phyloP scores from a whole-genome alignment of 352 stramenopile species.

The Phytophthora multivora region DNA sequence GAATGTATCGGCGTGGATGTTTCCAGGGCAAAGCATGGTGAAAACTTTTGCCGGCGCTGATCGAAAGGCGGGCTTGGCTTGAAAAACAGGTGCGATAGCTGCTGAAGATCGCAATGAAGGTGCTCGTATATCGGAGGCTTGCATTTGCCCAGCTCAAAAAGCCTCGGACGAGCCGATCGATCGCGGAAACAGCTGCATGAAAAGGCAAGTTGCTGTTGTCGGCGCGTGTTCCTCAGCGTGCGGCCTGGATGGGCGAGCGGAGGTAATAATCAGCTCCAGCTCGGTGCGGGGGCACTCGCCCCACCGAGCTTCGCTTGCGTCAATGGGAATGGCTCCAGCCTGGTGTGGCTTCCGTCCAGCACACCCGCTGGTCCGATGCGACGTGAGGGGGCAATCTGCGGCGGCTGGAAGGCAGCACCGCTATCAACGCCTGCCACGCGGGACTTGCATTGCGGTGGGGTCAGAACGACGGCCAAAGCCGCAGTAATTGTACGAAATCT shows the following conservation, averaged over 20 bases:
- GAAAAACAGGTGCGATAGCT: constrained; percentile 43
- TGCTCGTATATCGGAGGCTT: constrained; percentile 1
- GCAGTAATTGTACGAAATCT: background rate
- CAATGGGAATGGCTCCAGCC: background rate
- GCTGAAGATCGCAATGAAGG: constrained; percentile 4
- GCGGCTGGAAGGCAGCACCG: background rate
- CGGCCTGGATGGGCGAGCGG: constrained; percentile 19
- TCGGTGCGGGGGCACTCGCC: constrained; percentile 11
- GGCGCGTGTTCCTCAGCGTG: constrained; percentile 13
- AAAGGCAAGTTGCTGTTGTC: constrained; percentile 36
- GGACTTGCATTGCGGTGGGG: constrained; percentile 5
- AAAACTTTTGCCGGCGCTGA: constrained; percentile 24
- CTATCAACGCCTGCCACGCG: background rate
- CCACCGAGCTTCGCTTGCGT: background rate
- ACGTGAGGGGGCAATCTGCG: too few species aligned
- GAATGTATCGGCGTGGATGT: background rate
- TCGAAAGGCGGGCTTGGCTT: constrained; percentile 23
- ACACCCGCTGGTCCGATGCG: constrained; percentile 3
- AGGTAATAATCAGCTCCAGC: constrained; percentile 4
- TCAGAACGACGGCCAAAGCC: constrained; percentile 11
- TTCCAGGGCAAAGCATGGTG: constrained; percentile 20
- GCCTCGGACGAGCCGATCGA: constrained; percentile 14
- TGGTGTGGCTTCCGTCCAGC: constrained; percentile 7
- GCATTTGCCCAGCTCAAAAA: constrained; percentile 7
- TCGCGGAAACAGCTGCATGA: constrained; percentile 35